Evolutionary conservation across 352 stramenopile genomes (phyloP), one percentile per base, ranked within the genome.

Genomic region (Globisporangium echinulatum): DNA sequence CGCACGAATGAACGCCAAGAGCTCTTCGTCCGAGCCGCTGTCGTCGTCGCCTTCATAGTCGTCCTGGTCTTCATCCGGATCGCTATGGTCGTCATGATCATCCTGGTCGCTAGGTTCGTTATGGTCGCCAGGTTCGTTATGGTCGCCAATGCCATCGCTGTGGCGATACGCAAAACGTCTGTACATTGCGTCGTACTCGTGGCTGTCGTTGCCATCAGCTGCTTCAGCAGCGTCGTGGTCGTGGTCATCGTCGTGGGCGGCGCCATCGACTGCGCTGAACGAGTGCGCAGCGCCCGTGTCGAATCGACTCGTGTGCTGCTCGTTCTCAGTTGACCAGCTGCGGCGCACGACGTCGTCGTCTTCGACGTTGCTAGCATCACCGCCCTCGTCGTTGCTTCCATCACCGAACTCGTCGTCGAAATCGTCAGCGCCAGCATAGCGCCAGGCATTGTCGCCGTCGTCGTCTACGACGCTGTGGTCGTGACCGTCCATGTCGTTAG

Each of bases 311-410:
- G n/a, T 0, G 39, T 38, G 13, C 25, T 44, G 56, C 33, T 25
- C 55, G 39, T 52, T 52, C 52, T 63, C 40, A 5, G 51, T 52
- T 42, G 51, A 58, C 58, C 51, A 58, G 36, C 51, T 49, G 50
- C 17, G 50, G 15, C 58, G 50, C 50, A 63, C 58, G 33, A 58
- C 8, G 47, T 49, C 56, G 19, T 61, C 56, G 14, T 61, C 56
- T 49, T 54, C 25, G 25, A 1, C 25, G 25, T 33, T 33, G 25
- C 25, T 33, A 33, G 2, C 25, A 33, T 33, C 25, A 3, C 25
- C 25, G 25, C 25, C 2, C 25, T 33, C 25, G 25, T 33, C 25
- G 25, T 33, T 33, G 25, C 25, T 33, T 33, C 25, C 25, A 33
- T 33, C 25, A 2, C 25, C 25, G 25, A 33, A 33, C 25, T 33